Percentiles rank a stretch among this genome's conserved stretches.
phyloP scores from a whole-genome alignment of 805 yeast genomes.

The Wickerhamiella brachini region DNA sequence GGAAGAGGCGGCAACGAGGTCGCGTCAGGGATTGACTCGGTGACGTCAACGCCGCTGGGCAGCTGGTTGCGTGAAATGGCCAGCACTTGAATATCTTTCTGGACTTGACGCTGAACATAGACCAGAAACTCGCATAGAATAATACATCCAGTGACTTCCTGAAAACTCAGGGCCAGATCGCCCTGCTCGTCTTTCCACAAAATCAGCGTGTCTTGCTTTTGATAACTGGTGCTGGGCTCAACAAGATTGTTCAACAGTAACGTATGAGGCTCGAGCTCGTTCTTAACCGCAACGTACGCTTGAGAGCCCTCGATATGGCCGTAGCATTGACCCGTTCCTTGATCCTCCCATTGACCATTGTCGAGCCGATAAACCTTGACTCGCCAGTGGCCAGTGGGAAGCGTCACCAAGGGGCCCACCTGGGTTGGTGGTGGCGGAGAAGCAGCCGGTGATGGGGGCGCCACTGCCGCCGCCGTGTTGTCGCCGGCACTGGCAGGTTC shows the following conservation, averaged over 20 bases:
- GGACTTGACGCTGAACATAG: conserved; percentile 45
- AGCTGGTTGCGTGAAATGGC: conserved; percentile 40
- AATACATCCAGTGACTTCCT: conserved; percentile 82
- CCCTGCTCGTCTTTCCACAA: conserved; percentile 65
- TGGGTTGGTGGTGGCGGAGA: not conserved
- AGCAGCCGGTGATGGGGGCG: not conserved
- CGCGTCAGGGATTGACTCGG: conserved; percentile 74
- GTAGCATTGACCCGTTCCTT: conserved; percentile 81
- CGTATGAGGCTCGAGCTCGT: conserved; percentile 49
- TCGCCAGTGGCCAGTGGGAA: conserved; percentile 43
- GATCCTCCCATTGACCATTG: conserved; percentile 78
- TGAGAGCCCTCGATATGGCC: conserved; percentile 37
- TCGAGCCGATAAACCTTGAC: conserved; percentile 82
- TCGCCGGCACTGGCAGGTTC: not conserved
- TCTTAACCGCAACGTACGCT: conserved; percentile 53
- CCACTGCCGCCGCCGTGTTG: not conserved
- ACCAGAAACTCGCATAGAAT: conserved; percentile 69
- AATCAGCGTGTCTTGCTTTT: conserved; percentile 83
- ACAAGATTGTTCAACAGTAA: conserved; percentile 49
- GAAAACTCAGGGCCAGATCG: conserved; percentile 82
- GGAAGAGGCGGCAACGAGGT: conserved; percentile 53
- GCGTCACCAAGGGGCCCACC: conserved; percentile 24
- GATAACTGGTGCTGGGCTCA: conserved; percentile 71
- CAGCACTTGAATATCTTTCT: conserved; percentile 55
- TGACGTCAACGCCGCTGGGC: conserved; percentile 34